Evolutionary conservation across 768 basidiomycete genomes (phyloP).

Genomic region (Dictyophora rubrovolvata): DNA sequence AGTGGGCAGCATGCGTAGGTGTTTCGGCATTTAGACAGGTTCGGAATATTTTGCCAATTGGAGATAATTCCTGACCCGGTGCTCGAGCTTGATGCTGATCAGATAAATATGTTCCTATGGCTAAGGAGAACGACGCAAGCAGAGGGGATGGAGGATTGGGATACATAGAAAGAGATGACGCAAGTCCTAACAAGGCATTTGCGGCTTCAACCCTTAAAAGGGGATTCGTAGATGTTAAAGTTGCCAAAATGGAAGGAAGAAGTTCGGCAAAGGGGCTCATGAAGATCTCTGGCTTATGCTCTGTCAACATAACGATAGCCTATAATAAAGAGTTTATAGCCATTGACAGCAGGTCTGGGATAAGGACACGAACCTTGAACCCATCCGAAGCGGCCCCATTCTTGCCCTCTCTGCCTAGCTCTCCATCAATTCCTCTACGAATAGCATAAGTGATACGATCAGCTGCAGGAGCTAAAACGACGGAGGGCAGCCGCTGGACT

Average conservation of each 20-base stretch:
- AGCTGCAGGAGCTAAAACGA: conserved; percentile 49
- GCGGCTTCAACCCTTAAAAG: conserved; percentile 63
- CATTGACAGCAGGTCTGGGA: conserved; percentile 4
- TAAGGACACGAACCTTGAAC: conserved; percentile 43
- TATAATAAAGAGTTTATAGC: conserved; percentile 19
- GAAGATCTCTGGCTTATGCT: conserved; percentile 52
- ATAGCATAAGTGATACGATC: conserved; percentile 64
- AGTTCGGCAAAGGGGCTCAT: conserved; percentile 54
- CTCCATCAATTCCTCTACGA: conserved; percentile 69
- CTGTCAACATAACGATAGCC: conserved; percentile 64
- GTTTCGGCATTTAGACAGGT: conserved; percentile 48
- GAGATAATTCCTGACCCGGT: conserved; percentile 29
- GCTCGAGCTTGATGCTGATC: conserved; percentile 24
- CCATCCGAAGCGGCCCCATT: conserved; percentile 74
- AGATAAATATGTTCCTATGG: conserved; percentile 15
- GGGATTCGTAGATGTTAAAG: conserved; percentile 54
- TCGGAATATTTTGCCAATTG: conserved; percentile 56
- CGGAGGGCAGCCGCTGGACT: conserved; percentile 53
- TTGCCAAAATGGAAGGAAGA: conserved; percentile 51
- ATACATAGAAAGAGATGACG: conserved; percentile 33
- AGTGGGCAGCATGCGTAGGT: conserved; percentile 54
- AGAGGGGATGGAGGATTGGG: neutral
- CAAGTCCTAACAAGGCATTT: conserved; percentile 64
- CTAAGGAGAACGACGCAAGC: neutral
- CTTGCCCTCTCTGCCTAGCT: conserved; percentile 83